phyloP scores from a whole-genome alignment of 805 yeast species.

The Hanseniaspora taiwanica region DNA sequence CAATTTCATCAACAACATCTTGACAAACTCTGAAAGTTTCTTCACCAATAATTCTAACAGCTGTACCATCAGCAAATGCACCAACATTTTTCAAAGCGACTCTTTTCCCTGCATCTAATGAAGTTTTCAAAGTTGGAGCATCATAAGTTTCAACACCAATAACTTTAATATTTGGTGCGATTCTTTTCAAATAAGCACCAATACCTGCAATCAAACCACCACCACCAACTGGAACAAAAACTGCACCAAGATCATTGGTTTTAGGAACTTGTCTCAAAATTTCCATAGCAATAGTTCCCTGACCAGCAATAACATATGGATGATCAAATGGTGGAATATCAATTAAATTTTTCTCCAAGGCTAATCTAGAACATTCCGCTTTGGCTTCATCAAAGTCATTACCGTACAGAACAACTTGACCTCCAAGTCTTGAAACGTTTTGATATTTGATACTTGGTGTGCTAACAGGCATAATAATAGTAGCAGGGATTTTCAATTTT shows the following conservation, averaged over 20 bases:
- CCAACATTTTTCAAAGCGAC: constrained; percentile 64
- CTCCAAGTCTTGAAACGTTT: constrained; percentile 84
- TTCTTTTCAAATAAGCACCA: constrained; percentile 77
- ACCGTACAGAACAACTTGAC: constrained; percentile 86
- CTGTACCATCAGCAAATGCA: constrained; percentile 97
- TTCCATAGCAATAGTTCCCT: constrained; percentile 95
- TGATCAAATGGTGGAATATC: constrained; percentile 98
- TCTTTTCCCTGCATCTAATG: constrained; percentile 43
- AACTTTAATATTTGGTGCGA: constrained; percentile 94
- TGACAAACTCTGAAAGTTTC: constrained; percentile 78
- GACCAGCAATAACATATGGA: constrained; percentile 97
- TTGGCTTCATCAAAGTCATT: constrained; percentile 95
- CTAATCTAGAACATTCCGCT: constrained; percentile 66
- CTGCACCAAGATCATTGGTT: constrained; percentile 56
- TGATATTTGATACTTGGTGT: constrained; percentile 91
- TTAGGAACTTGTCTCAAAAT: constrained; percentile 69
- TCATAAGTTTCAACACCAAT: constrained; percentile 95
- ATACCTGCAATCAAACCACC: constrained; percentile 93
- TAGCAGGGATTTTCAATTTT: constrained; percentile 76
- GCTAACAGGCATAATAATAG: constrained; percentile 96
- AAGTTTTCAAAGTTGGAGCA: constrained; percentile 81
- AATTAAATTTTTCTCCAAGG: constrained; percentile 58
- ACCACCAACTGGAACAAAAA: constrained; percentile 91
- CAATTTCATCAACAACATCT: constrained; percentile 78
- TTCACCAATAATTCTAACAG: constrained; percentile 78